Conservation (phyloP, 306 rosid species). For the Malus sylvestris region DNA sequence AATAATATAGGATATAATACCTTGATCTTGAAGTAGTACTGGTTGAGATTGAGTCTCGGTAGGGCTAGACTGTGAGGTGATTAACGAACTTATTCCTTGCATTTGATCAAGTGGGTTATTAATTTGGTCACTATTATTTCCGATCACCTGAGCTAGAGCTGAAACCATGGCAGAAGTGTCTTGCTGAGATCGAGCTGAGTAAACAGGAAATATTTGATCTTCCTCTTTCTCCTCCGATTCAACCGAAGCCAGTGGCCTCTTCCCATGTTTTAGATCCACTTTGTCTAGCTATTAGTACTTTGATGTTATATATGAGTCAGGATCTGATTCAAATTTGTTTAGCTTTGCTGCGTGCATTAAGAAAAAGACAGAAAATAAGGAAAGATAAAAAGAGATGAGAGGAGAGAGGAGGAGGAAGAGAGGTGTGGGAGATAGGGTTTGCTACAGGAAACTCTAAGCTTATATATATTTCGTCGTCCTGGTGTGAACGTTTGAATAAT, state of each 20-base stretch:
- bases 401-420: not conserved
- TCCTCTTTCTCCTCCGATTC: slow-evolving; percentile 53
- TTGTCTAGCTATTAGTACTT: not conserved
- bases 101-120: not conserved
- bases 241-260: slow-evolving; percentile 34
- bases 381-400: not conserved
- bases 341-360: not conserved
- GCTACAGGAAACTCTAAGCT: not conserved
- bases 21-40: slow-evolving; percentile 32
- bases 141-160: slow-evolving; percentile 68
- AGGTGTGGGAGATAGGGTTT: not conserved
- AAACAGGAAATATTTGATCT: slow-evolving; percentile 48
- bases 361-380: not conserved
- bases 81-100: slow-evolving; percentile 15
- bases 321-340: not conserved
- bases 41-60: slow-evolving; percentile 24
- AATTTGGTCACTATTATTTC: slow-evolving; percentile 18
- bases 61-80: slow-evolving; percentile 1
- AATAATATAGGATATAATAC: slow-evolving; percentile 12
- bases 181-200: slow-evolving; percentile 62
- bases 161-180: slow-evolving; percentile 75
- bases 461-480: not conserved
- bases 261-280: slow-evolving; percentile 43
- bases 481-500: slow-evolving; percentile 13
- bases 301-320: not conserved